Conservation (phyloP, 768 basidiomycete species). For the Rhodotorula sphaerocarpa region DNA sequence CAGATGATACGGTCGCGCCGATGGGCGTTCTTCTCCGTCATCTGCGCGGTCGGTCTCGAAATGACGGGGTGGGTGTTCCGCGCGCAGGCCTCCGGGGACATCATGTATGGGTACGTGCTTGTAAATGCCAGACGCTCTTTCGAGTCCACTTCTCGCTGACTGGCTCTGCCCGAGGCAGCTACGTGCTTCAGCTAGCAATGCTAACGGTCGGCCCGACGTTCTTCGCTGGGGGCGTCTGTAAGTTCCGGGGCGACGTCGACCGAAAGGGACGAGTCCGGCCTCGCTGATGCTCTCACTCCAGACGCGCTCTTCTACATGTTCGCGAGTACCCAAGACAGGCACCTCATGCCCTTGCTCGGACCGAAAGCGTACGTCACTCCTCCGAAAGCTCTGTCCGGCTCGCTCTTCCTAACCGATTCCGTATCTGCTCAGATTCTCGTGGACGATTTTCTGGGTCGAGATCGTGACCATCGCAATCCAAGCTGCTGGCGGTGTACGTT, state of each 20-base stretch:
- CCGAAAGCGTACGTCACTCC: neutral
- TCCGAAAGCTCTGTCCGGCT: too few relatives aligned
- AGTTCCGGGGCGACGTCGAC: too few relatives aligned
- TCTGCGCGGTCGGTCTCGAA: neutral
- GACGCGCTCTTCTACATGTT: conserved; percentile 1
- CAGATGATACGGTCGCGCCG: neutral
- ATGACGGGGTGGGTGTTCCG: neutral
- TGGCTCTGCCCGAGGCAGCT: neutral
- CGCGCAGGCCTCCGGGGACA: neutral
- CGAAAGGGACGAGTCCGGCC: too few relatives aligned
- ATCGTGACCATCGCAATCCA: conserved; percentile 9
- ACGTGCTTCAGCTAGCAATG: conserved; percentile 13
- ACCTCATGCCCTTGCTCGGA: neutral
- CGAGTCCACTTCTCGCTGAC: too few relatives aligned
- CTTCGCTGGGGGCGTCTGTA: conserved; percentile 10
- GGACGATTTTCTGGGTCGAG: neutral
- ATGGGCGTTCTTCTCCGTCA: neutral
- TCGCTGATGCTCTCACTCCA: neutral
- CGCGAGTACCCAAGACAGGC: neutral
- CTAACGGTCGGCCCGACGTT: conserved; percentile 20
- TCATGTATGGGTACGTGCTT: neutral
- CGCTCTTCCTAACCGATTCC: neutral
- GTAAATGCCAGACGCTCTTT: too few relatives aligned
- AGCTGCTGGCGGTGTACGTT: conserved; percentile 7
- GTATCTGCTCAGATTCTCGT: neutral